Conservation (phyloP, 1,139 yeast genomes). For the Yamadazyma friedrichii region DNA sequence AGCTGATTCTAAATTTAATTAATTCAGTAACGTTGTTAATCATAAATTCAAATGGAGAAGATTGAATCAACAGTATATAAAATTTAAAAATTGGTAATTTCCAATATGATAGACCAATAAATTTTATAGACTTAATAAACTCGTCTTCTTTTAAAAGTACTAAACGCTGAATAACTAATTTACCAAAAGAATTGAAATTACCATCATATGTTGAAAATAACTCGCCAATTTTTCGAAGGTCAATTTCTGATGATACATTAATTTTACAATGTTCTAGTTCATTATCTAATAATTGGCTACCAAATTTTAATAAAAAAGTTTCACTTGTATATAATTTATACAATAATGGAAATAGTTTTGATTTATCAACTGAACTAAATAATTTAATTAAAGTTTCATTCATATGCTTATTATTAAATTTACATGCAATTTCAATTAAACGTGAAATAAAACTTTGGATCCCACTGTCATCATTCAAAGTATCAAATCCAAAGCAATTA, state of each 20-base stretch:
- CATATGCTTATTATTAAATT: not conserved
- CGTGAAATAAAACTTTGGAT: not conserved
- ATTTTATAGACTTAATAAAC: conserved; percentile 21
- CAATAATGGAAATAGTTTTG: conserved; percentile 6
- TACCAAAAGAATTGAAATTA: conserved; percentile 29
- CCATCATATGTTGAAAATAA: conserved; percentile 23
- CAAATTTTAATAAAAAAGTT: too few relatives aligned
- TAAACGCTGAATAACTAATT: conserved; percentile 33
- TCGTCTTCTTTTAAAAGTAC: conserved; percentile 29
- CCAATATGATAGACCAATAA: conserved; percentile 30
- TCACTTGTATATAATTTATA: not conserved
- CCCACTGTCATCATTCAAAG: not conserved
- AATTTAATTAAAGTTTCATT: not conserved
- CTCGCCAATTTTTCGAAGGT: conserved; percentile 24
- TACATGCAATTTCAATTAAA: not conserved
- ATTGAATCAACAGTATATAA: conserved; percentile 30
- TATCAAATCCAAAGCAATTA: not conserved
- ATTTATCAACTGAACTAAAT: conserved; percentile 3
- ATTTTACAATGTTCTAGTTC: conserved; percentile 6
- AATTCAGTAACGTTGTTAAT: conserved; percentile 22
- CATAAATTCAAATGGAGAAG: conserved; percentile 33
- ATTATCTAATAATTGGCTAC: conserved; percentile 4
- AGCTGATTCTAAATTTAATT: conserved; percentile 11
- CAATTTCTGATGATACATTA: conserved; percentile 15
- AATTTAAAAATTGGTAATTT: conserved; percentile 28